Base-by-base conservation (phyloP, 1,284 basidiomycete species). In the Tilletia indica region DNA sequence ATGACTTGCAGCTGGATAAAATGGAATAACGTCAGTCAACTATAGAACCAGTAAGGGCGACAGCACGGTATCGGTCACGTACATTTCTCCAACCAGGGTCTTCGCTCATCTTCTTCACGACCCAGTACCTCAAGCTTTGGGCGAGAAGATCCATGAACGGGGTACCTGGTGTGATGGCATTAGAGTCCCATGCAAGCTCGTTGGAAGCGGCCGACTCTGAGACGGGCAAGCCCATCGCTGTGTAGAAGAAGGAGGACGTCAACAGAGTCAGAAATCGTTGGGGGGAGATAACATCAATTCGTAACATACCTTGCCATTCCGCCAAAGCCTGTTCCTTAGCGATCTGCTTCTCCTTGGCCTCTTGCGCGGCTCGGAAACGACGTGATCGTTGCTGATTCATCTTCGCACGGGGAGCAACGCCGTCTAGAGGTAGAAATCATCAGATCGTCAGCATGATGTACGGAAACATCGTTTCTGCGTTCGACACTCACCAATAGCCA, bases 361-460 rank as follows among this genome's bases (percentile, higher is more conserved):
- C 97, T 83, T 95, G 93, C 2, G 94, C 90, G 19, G 95, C 90
- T 71, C 97, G 90, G 87, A 99, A 99, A 75, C 96, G 92, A 81
- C 97, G 89, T 25, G 93, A 94, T 16, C 96, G 92, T 85, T 98
- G 95, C 84, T 98, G 97, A 84, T 98, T 98, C 96, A 99, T 99
- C 87, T 99, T 99, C 45, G 96, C 96, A 78, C 96, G 91, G 31
- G 96, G 96, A 11, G 96, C 96, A 48, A 99, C 97, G 73, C 96
- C 97, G 83, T 99, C 61, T 64, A 21, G 8, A 42, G 34, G 12
- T 14, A 47, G 25, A 42, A 31, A 68, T 9, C 19, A 16, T 34
- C 8, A 51, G 25, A 16, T 25, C 48, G 64, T 56, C 73, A 31
- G 67, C 6, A 4, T 4, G 25, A 31, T 4, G 31, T 25, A 6